Percentiles rank a stretch among this genome's conserved stretches.
Conservation (phyloP, 169 alveolate species). For the Cryptosporidium baileyi region DNA sequence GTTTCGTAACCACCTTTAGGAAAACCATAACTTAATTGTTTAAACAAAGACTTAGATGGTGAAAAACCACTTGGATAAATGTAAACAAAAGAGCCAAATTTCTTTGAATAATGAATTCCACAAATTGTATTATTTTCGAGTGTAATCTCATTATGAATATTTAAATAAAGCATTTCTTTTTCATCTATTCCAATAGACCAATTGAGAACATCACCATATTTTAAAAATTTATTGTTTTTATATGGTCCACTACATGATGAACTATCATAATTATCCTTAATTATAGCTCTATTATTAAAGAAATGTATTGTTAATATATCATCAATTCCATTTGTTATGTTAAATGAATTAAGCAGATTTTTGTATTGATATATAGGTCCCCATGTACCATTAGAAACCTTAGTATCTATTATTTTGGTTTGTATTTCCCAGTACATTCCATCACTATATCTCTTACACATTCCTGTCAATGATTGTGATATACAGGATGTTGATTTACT, state of each 20-base stretch:
- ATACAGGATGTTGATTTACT: background rate
- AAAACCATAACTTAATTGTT: slow-evolving; percentile 6
- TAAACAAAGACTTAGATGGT: background rate
- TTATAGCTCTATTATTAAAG: background rate
- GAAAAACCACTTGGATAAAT: background rate
- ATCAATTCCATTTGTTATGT: background rate
- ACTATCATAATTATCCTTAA: background rate
- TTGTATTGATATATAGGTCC: background rate
- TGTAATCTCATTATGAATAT: background rate
- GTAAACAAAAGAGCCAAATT: background rate
- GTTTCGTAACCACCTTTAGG: slow-evolving; percentile 3
- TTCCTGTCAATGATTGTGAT: background rate
- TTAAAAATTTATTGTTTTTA: background rate
- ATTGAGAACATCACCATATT: background rate
- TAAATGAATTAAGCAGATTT: background rate
- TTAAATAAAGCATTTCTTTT: slow-evolving; percentile 9
- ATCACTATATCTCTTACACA: slow-evolving; percentile 12
- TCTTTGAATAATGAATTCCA: background rate
- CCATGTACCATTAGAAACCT: background rate
- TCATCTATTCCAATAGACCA: slow-evolving; percentile 36
- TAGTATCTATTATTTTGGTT: background rate
- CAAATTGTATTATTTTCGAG: background rate
- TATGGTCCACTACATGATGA: slow-evolving; percentile 23
- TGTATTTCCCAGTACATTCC: slow-evolving; percentile 9
- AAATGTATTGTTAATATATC: background rate